Base-by-base conservation (phyloP, 2,329 filamentous ascomycete species). In the Verticillium nonalfalfae region DNA sequence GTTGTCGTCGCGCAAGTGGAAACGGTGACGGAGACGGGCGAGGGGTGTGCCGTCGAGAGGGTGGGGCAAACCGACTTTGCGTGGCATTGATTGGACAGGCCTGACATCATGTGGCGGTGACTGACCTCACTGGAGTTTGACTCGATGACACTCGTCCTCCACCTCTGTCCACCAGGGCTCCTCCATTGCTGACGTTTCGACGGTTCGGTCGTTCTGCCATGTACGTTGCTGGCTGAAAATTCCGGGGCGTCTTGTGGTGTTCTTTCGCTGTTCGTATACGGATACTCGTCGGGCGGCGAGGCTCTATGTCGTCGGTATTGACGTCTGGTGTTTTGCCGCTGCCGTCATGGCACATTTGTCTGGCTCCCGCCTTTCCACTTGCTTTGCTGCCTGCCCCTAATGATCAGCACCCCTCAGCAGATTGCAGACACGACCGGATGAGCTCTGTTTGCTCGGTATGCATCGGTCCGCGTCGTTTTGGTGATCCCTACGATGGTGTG, bases 21-120 rank as follows among this genome's bases (percentile, higher is more conserved):
- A 52, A 52, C 45, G 45, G 45, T 52, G 45, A 52, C 45, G 45
- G 39, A 45, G 39, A 52, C 45, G 45, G 45, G 11, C 18, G 45
- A 52, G 45, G 45, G 45, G 45, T 4, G 13, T 26, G 45, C 45
- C 45, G 45, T 52, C 45, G 18, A 26, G 18, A 21, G 3, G 18
- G 45, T 52, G 45, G 45, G 45, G 18, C 45, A 10, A 31, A 1
- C 14, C 5, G 45, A 13, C 7, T 11, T 58, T 57, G 1, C 21
- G 18, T 10, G 18, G 7, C 5, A 6, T 9, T 26, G 39, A 58
- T 58, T 58, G 57, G 57, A 26, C 18, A 36, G 11, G 26, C 13
- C 38, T 58, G 57, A 58, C 57, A 58, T 58, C 57, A 58, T 58
- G 57, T 50, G 57, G 57, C 38, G 57, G 21, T 13, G 26, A 40